Percentiles rank a stretch among this genome's conserved stretches.
Evolutionary conservation across 2,329 filamentous ascomycete genomes (phyloP).

Genomic region (Pseudogymnoascus destructans): DNA sequence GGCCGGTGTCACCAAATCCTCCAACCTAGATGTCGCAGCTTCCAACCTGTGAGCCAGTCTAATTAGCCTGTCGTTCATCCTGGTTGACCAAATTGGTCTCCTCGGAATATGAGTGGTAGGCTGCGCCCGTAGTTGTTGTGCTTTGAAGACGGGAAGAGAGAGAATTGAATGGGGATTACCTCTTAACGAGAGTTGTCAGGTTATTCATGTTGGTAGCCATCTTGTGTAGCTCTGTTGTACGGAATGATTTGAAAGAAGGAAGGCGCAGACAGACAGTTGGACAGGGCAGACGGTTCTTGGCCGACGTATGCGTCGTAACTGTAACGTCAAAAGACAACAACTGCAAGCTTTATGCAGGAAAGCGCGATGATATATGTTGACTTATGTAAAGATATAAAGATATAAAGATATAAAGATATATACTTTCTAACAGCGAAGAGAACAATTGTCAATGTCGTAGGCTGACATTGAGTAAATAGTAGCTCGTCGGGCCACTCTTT

Average conservation of each 20-base stretch:
- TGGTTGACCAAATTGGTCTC: conserved; percentile 7
- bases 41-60: conserved; percentile 57
- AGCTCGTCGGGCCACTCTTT: not conserved
- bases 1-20: conserved; percentile 81
- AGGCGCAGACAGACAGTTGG: not conserved
- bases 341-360: not conserved
- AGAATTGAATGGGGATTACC: conserved; percentile 44
- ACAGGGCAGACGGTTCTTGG: not conserved
- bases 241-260: conserved; percentile 4
- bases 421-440: not conserved
- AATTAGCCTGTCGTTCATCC: not conserved
- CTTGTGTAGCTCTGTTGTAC: conserved; percentile 6
- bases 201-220: conserved; percentile 90
- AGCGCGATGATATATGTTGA: not conserved
- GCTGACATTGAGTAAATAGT: not conserved
- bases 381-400: not conserved
- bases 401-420: too few relatives aligned
- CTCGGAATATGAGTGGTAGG: conserved; percentile 12
- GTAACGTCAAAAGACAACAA: not conserved
- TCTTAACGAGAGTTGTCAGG: conserved; percentile 92
- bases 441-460: not conserved
- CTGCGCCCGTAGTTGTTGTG: not conserved
- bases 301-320: not conserved
- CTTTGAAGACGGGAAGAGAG: conserved; percentile 13
- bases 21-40: conserved; percentile 87